These are phyloP conservation scores for Starmerella bombicola DNA, from an alignment of 805 yeast genomes.

Conservation along the genomic window DNA sequence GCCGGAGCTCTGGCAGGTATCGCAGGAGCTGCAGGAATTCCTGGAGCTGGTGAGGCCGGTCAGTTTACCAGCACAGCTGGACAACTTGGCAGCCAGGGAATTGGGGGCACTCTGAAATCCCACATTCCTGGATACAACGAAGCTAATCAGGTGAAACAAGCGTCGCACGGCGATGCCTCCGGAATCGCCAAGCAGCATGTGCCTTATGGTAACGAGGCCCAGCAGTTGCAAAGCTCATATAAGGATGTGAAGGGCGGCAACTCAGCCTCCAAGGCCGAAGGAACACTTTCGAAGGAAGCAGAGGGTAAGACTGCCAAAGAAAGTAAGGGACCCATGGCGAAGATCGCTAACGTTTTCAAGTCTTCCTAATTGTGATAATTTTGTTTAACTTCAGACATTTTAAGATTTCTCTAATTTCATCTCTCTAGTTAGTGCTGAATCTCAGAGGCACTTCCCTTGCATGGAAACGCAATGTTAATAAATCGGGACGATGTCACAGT, in stretches of 20 bases:
- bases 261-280: not conserved
- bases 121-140: slow-evolving; percentile 12
- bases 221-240: slow-evolving; percentile 3
- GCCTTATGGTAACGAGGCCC: slow-evolving; percentile 12
- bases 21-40: slow-evolving; percentile 11
- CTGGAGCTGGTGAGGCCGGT: slow-evolving; percentile 10
- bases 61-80: slow-evolving; percentile 2
- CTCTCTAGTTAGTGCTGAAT: too few species aligned
- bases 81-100: slow-evolving; percentile 1
- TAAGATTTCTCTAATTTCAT: too few species aligned
- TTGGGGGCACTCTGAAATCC: slow-evolving; percentile 5
- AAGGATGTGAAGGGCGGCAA: slow-evolving; percentile 10
- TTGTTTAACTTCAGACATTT: too few species aligned
- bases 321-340: slow-evolving; percentile 3
- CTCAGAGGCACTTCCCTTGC: too few species aligned
- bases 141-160: slow-evolving; percentile 6
- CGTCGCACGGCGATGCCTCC: slow-evolving; percentile 6
- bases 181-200: slow-evolving; percentile 12
- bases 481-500: too few species aligned
- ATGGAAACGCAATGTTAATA: too few species aligned
- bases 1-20: slow-evolving; percentile 8
- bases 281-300: slow-evolving; percentile 3
- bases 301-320: slow-evolving; percentile 5
- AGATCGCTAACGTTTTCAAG: slow-evolving; percentile 16
- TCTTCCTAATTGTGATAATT: too few species aligned